Evolutionary conservation across 1,139 yeast species (phyloP), one percentile per base, ranked within the genome.

Genomic region (Protomyces inouyei): DNA sequence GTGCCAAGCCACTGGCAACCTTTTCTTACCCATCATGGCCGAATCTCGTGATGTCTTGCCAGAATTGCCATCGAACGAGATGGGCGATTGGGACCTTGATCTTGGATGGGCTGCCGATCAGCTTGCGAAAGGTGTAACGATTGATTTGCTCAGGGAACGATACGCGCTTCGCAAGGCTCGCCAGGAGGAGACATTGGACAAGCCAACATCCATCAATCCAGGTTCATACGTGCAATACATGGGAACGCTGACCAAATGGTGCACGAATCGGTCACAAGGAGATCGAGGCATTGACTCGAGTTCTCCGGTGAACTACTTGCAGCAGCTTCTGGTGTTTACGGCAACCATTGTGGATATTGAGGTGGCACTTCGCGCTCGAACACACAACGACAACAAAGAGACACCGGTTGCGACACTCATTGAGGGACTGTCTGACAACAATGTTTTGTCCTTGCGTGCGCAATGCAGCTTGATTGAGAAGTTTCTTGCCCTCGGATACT

Each of bases 1-100:
- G 55, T 93, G 98, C 77, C 89, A 90, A 68, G 87, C 96, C 0
- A 78, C 93, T 64, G 88, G 88, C 72, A 93, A 93, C 72, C 80
- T 87, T 68, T 90, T 93, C 72, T 76, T 92, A 57, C 98, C 98
- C 0, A 79, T 87, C 1, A 73, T 85, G 60, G 35, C 57, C 16
- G 52, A 57, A n/a, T 23, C 55, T 8, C 35, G 48, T 4, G 25
- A 16, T 16, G 25, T 43, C 23, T n/a, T 18, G 16, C 25, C 6
- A 5, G 25, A 12, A 12, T 16, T 43, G 48, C 25, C 48, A 10
- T n/a, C 16, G 12, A 18, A 16, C 14, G 12, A 18, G 18, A 43
- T 16, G 48, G 12, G 23, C 9, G 25, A 18, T 18, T 43, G 48
- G 48, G 12, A 10, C 3, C 16, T 43, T 18, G 48, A 43, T 18